Conservation (phyloP, 441 rosid genomes). For the Manihot esculenta region DNA sequence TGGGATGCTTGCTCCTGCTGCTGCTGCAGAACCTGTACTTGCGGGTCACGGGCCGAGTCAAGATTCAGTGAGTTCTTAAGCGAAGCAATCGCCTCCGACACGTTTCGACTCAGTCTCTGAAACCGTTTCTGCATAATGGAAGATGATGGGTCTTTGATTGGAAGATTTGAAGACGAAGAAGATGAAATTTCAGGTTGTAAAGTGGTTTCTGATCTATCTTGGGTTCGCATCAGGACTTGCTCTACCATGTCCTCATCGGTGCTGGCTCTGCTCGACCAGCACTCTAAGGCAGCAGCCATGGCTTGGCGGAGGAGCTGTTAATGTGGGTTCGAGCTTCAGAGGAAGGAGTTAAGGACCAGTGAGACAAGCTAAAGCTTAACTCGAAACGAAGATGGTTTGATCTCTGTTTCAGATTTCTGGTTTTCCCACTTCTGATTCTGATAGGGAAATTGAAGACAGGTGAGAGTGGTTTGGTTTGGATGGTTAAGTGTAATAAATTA, state of each 20-base stretch:
- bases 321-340: background rate
- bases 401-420: constrained; percentile 9
- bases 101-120: constrained; percentile 78
- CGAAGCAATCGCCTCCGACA: constrained; percentile 84
- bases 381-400: background rate
- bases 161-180: constrained; percentile 15
- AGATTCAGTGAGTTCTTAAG: constrained; percentile 82
- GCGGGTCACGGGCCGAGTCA: constrained; percentile 55
- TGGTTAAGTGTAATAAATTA: constrained; percentile 20
- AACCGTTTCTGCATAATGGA: constrained; percentile 72
- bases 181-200: background rate
- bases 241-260: constrained; percentile 88
- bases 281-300: constrained; percentile 91
- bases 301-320: background rate
- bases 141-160: constrained; percentile 39
- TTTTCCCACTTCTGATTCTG: constrained; percentile 12
- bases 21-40: constrained; percentile 17
- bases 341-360: background rate
- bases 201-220: constrained; percentile 72
- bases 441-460: background rate
- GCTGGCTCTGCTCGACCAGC: constrained; percentile 88
- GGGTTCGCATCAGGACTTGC: constrained; percentile 84
- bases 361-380: background rate
- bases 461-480: constrained; percentile 1
- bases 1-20: constrained; percentile 19